These are phyloP conservation scores for Stellera chamaejasme DNA, from an alignment of 345 rosid species.

Conservation along the genomic window DNA sequence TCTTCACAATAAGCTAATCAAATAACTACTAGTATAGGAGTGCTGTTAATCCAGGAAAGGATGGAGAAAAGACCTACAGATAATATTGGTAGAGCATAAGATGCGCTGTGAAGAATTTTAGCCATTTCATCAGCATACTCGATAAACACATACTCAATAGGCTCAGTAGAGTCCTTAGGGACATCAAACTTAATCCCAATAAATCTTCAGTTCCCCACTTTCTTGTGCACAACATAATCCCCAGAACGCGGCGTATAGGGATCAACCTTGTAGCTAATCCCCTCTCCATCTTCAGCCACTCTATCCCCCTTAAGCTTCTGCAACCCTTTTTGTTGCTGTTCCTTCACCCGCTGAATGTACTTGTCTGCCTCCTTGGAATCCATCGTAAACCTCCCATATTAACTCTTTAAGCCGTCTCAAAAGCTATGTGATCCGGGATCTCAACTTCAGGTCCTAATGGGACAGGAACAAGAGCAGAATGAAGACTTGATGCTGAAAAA, in stretches of 20 bases:
- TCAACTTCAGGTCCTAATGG: conserved; percentile 13
- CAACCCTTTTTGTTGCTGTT: conserved; percentile 84
- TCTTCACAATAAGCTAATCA: conserved; percentile 16
- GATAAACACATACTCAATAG: conserved; percentile 71
- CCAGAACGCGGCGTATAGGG: conserved; percentile 68
- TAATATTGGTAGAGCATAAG: conserved; percentile 81
- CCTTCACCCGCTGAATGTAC: conserved; percentile 70
- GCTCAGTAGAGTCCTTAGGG: conserved; percentile 48
- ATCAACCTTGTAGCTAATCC: conserved; percentile 76
- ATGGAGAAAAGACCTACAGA: conserved; percentile 41
- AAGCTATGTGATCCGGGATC: conserved; percentile 10
- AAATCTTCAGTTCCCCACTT: conserved; percentile 83
- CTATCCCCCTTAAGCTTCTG: conserved; percentile 76
- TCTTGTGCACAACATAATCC: conserved; percentile 94
- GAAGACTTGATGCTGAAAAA: conserved; percentile 4
- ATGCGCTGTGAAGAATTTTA: conserved; percentile 84
- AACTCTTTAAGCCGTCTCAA: conserved; percentile 16
- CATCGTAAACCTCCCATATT: conserved; percentile 37
- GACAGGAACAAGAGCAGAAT: conserved; percentile 9
- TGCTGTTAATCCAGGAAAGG: neutral
- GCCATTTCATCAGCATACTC: conserved; percentile 98
- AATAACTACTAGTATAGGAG: neutral
- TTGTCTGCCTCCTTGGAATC: conserved; percentile 79
- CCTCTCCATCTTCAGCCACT: conserved; percentile 25
- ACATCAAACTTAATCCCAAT: conserved; percentile 79